Evolutionary conservation across 176 grass and related monocot genomes (phyloP).

Genomic region (Panicum miliaceum): DNA sequence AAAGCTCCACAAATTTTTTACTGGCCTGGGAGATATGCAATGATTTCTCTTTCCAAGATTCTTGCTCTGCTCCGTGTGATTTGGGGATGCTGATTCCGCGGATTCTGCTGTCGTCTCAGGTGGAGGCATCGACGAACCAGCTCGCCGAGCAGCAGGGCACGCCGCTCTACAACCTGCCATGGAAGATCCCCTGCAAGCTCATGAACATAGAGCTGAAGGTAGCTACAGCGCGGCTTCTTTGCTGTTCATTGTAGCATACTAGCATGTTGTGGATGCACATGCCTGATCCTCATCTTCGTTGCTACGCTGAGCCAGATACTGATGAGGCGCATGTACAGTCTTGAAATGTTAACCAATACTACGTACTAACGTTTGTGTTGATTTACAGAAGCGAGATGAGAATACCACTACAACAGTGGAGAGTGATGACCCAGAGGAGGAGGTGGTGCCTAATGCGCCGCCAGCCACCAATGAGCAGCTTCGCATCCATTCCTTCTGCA

Average conservation of each 20-base stretch:
- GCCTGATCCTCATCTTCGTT: conserved; percentile 23
- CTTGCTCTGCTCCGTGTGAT: conserved; percentile 1
- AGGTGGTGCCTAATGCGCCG: conserved; percentile 32
- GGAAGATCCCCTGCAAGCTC: conserved; percentile 83
- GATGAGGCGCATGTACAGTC: conserved; percentile 61
- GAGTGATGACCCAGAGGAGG: conserved; percentile 48
- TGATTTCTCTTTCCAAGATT: conserved; percentile 37
- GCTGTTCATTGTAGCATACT: conserved; percentile 3
- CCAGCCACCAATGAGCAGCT: conserved; percentile 36
- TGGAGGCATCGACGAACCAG: conserved; percentile 87
- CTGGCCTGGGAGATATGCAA: conserved; percentile 33
- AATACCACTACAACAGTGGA: conserved; percentile 39
- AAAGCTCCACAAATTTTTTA: conserved; percentile 17
- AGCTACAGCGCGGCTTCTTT: conserved; percentile 21
- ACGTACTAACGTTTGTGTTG: not conserved
- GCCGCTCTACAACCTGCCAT: conserved; percentile 79
- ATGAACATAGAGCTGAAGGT: conserved; percentile 90
- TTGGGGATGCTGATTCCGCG: conserved; percentile 1
- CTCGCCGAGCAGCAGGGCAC: conserved; percentile 68
- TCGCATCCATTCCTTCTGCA: conserved; percentile 82
- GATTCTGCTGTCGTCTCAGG: conserved; percentile 52
- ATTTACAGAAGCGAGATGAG: conserved; percentile 62
- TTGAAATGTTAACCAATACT: not conserved
- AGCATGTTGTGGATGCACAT: not conserved
- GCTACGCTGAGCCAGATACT: conserved; percentile 86